Base-by-base conservation (phyloP, 2,329 filamentous ascomycete species). In the Neoscytalidium dimidiatum region DNA sequence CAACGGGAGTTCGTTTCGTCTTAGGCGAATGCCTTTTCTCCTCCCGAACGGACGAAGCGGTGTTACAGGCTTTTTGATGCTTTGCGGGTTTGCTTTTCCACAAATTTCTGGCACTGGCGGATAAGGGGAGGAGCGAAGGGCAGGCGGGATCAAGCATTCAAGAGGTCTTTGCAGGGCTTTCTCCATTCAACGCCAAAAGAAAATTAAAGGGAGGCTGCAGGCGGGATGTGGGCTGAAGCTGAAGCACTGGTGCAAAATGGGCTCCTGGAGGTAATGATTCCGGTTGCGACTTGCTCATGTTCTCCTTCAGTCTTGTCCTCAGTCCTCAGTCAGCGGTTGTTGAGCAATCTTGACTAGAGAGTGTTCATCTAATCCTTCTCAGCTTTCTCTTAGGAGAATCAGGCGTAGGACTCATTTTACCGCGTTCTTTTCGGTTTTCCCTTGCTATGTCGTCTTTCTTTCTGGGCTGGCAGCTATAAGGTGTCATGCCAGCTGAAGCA, bases 1-100 rank as follows among this genome's bases (percentile, higher is more conserved):
- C 41, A 60, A 60, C 44, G 23, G 58, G 58, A 29, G 44, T 62
- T 62, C 58, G 58, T 41, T 51, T 51, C 58, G 56, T 60, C 56
- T 46, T 60, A 33, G 28, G 38, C 56, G 41, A 46, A 46, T 46
- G 53, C 53, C 53, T 58, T 44, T 58, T 13, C 38, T 60, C n/a
- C 52, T 28, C 28, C 56, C 41, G 38, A 33, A 44, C 35, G 56
- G 23, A 60, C 29, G 56, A 60, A 60, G 56, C 33, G 56, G 56
- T 60, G 56, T 60, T 60, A 60, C 33, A 26, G 41, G 38, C n/a
- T 33, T 60, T 60, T 31, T 23, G 53, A 46, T 60, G 38, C 28
- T 60, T 60, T 60, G 56, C 43, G 56, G 56, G 56, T 60, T 46
- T 60, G 56, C 41, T 60, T 33, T 57, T 60, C 38, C 38, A 31